Percentiles rank a stretch among this genome's conserved stretches.
These are phyloP conservation scores for Sordariomycetes sp. DNA, from an alignment of 2,329 filamentous ascomycete species.

Conservation along the genomic window DNA sequence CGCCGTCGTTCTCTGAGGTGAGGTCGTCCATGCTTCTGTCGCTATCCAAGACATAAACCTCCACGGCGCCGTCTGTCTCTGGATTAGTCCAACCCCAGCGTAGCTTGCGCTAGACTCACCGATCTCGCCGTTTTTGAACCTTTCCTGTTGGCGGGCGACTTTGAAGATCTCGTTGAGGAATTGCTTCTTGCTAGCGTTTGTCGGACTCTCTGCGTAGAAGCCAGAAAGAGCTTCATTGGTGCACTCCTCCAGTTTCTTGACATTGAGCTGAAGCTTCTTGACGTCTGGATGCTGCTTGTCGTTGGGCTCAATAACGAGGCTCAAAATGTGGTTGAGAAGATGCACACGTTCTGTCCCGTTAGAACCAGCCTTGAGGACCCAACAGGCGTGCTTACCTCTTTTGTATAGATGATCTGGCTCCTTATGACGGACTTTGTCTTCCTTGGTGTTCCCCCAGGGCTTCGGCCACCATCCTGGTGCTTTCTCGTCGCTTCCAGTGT, in stretches of 20 bases:
- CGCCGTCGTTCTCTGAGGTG: slow-evolving; percentile 36
- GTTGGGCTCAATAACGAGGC: slow-evolving; percentile 43
- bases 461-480: slow-evolving; percentile 61
- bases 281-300: slow-evolving; percentile 41
- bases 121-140: slow-evolving; percentile 45
- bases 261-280: slow-evolving; percentile 41
- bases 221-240: slow-evolving; percentile 48
- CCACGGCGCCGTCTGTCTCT: slow-evolving; percentile 32
- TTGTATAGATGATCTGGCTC: slow-evolving; percentile 68
- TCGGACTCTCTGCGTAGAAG: slow-evolving; percentile 49
- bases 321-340: slow-evolving; percentile 51
- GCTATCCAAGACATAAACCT: slow-evolving; percentile 41
- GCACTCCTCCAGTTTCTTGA: slow-evolving; percentile 47
- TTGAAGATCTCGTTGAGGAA: slow-evolving; percentile 54
- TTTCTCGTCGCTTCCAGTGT: slow-evolving; percentile 54
- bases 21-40: slow-evolving; percentile 40
- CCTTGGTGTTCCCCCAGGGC: slow-evolving; percentile 37
- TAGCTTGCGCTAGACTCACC: slow-evolving; percentile 27
- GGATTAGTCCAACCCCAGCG: neutral
- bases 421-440: slow-evolving; percentile 53
- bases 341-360: slow-evolving; percentile 42
- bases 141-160: slow-evolving; percentile 47
- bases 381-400: slow-evolving; percentile 38
- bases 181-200: slow-evolving; percentile 44
- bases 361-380: neutral